Conservation (phyloP, 768 basidiomycete species). For the Roridomyces roridus region DNA sequence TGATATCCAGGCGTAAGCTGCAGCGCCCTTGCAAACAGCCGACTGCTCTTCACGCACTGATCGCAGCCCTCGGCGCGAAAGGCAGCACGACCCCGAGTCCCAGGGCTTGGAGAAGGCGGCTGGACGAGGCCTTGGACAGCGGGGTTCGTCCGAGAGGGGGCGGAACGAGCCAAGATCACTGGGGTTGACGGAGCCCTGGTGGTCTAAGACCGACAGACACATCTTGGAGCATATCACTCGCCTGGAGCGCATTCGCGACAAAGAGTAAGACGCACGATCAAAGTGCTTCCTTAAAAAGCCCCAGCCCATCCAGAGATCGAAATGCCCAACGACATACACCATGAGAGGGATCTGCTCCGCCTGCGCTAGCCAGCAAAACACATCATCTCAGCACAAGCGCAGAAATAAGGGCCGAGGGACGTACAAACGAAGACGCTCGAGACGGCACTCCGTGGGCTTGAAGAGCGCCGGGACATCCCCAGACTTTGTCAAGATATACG, state of each 20-base stretch:
- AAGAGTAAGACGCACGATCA: background rate
- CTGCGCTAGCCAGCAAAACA: conserved; percentile 30
- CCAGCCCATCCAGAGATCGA: conserved; percentile 66
- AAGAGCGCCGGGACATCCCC: conserved; percentile 61
- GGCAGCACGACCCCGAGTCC: conserved; percentile 27
- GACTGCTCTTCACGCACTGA: conserved; percentile 51
- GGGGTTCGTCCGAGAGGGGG: conserved; percentile 51
- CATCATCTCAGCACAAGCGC: no score
- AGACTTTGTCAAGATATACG: conserved; percentile 66
- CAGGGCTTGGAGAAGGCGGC: conserved; percentile 47
- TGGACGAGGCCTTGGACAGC: conserved; percentile 46
- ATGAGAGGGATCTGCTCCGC: conserved; percentile 48
- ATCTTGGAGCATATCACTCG: conserved; percentile 54
- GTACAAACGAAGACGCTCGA: conserved; percentile 67
- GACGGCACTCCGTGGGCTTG: conserved; percentile 48
- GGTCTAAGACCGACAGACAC: conserved; percentile 82
- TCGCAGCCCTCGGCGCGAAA: conserved; percentile 36
- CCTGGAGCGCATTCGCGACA: no score
- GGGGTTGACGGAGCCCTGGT: conserved; percentile 48
- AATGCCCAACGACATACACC: conserved; percentile 75
- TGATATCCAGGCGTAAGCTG: conserved; percentile 64
- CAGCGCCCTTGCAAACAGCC: conserved; percentile 58
- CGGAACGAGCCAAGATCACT: conserved; percentile 54
- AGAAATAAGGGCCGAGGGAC: no score
- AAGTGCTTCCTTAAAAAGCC: conserved; percentile 70